Evolutionary conservation across 116 monocot genomes (phyloP).

Genomic region (Thalassia testudinum): DNA sequence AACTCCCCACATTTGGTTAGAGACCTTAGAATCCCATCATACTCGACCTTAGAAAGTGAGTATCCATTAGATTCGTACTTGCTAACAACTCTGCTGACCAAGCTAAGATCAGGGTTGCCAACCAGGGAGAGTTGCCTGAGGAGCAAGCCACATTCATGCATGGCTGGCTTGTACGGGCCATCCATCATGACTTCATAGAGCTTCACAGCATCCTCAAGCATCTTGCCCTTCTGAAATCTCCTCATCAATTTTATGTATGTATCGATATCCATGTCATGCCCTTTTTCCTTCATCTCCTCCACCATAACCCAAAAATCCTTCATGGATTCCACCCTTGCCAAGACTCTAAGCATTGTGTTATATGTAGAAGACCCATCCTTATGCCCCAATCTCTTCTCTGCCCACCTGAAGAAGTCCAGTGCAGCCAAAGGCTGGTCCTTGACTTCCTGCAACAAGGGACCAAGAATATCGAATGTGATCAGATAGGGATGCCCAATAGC

Average conservation of each 20-base stretch:
- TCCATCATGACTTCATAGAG: slow-evolving; percentile 93
- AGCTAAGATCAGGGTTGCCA: slow-evolving; percentile 35
- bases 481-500: no score
- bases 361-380: slow-evolving; percentile 31
- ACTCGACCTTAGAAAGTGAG: slow-evolving; percentile 53
- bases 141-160: slow-evolving; percentile 56
- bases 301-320: slow-evolving; percentile 52
- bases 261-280: slow-evolving; percentile 65
- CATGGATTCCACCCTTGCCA: slow-evolving; percentile 34
- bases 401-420: slow-evolving; percentile 69
- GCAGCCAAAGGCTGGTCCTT: slow-evolving; percentile 32
- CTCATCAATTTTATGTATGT: slow-evolving; percentile 71
- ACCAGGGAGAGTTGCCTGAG: slow-evolving; percentile 47
- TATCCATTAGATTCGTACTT: slow-evolving; percentile 55
- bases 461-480: no score
- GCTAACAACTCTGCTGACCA: slow-evolving; percentile 59
- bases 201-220: slow-evolving; percentile 55
- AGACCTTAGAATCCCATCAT: slow-evolving; percentile 82
- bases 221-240: slow-evolving; percentile 35
- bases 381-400: slow-evolving; percentile 13
- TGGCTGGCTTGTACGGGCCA: slow-evolving; percentile 69
- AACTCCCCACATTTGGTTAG: slow-evolving; percentile 49
- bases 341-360: slow-evolving; percentile 54
- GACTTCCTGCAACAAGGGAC: slow-evolving; percentile 28
- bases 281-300: slow-evolving; percentile 41